Evolutionary conservation across 306 rosid genomes (phyloP).

Genomic region (Alnus rubra): DNA sequence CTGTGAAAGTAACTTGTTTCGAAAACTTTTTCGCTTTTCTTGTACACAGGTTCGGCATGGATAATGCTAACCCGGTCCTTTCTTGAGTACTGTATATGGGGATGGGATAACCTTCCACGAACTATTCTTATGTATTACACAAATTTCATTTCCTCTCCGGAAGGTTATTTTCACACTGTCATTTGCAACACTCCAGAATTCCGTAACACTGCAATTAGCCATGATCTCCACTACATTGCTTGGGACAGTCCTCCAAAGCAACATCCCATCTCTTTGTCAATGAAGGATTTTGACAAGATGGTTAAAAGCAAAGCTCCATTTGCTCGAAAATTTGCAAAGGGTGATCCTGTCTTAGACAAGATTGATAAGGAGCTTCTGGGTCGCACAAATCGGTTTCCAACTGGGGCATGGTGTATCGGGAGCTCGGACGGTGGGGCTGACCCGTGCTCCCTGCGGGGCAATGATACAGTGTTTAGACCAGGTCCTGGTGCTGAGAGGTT

Average conservation of each 20-base stretch:
- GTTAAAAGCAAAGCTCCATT: conserved; percentile 83
- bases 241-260: conserved; percentile 99
- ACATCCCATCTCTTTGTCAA: conserved; percentile 70
- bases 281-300: conserved; percentile 82
- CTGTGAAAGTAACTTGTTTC: not conserved
- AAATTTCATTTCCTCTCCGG: conserved; percentile 83
- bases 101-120: conserved; percentile 96
- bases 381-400: conserved; percentile 63
- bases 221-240: conserved; percentile 98
- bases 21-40: not conserved
- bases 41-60: conserved; percentile 90
- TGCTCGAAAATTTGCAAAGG: conserved; percentile 82
- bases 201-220: conserved; percentile 58
- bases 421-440: conserved; percentile 61
- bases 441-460: conserved; percentile 72
- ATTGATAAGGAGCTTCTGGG: conserved; percentile 84
- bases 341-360: conserved; percentile 79
- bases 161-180: conserved; percentile 89
- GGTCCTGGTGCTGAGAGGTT: conserved; percentile 84
- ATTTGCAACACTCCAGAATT: conserved; percentile 75
- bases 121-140: conserved; percentile 87
- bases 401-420: conserved; percentile 89
- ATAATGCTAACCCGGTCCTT: conserved; percentile 78
- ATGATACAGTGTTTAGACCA: conserved; percentile 65
- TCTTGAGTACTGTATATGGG: conserved; percentile 90